A percentile compares a stretch with the other conserved stretches of the same genome.
Conservation (phyloP, 495 filamentous ascomycete species). For the Cetradonia linearis region DNA sequence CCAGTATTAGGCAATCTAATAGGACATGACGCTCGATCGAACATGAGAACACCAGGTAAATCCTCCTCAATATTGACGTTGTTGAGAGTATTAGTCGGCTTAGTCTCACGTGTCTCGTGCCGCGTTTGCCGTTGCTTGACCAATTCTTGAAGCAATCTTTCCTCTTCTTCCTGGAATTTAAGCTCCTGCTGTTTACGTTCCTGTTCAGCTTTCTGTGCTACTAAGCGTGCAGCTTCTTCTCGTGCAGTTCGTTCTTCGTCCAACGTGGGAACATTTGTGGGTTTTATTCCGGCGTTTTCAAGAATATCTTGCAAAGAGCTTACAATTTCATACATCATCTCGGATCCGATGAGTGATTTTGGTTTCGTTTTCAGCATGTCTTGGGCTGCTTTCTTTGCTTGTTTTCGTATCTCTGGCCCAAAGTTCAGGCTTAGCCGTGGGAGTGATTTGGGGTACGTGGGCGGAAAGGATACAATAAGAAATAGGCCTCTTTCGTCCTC, state of each 20-base stretch:
- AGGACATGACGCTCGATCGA: slow-evolving; percentile 55
- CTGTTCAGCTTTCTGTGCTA: slow-evolving; percentile 33
- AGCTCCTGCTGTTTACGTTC: slow-evolving; percentile 27
- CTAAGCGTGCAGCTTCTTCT: slow-evolving; percentile 43
- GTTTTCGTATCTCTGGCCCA: slow-evolving; percentile 49
- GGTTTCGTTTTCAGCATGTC: slow-evolving; percentile 60
- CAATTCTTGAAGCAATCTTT: slow-evolving; percentile 61
- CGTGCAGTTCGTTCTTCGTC: slow-evolving; percentile 75
- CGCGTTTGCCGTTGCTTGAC: slow-evolving; percentile 52
- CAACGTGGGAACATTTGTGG: slow-evolving; percentile 67
- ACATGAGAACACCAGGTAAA: slow-evolving; percentile 43
- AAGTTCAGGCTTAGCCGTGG: slow-evolving; percentile 65
- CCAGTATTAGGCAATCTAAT: slow-evolving; percentile 49
- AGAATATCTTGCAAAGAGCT: slow-evolving; percentile 75
- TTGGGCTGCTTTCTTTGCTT: slow-evolving; percentile 55
- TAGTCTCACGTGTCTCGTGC: slow-evolving; percentile 32
- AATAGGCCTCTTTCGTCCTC: slow-evolving; percentile 55
- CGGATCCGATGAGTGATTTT: slow-evolving; percentile 60
- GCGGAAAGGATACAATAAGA: slow-evolving; percentile 63
- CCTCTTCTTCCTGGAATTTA: slow-evolving; percentile 57
- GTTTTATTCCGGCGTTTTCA: slow-evolving; percentile 69
- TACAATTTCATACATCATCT: slow-evolving; percentile 86
- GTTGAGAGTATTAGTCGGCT: slow-evolving; percentile 16
- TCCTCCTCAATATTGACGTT: slow-evolving; percentile 25
- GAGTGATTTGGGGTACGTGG: slow-evolving; percentile 84